Conservation (phyloP, 352 stramenopile species). For the Pythium angustatum region DNA sequence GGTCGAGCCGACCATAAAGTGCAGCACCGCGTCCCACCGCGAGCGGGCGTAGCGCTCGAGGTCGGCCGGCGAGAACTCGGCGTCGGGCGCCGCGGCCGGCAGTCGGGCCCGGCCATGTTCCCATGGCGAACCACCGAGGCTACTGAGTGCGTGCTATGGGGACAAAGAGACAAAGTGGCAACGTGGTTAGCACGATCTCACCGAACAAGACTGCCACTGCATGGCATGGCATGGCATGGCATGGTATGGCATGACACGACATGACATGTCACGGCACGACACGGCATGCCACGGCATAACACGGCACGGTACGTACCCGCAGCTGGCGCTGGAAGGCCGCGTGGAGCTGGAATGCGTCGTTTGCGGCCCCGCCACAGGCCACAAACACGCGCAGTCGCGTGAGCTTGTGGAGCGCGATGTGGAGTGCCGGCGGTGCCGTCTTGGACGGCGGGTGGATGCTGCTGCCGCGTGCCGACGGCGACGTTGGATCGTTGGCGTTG, state of each 20-base stretch:
- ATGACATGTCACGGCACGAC: no score
- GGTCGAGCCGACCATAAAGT: slow-evolving; percentile 49
- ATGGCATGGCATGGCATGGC: no score
- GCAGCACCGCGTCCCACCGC: slow-evolving; percentile 43
- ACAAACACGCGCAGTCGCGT: slow-evolving; percentile 62
- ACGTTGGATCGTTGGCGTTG: background rate
- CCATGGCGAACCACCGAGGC: slow-evolving; percentile 75
- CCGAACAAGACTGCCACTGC: no score
- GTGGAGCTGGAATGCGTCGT: slow-evolving; percentile 48
- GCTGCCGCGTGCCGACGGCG: background rate
- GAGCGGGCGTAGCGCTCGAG: slow-evolving; percentile 40
- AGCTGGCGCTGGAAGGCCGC: slow-evolving; percentile 65
- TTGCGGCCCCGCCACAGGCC: slow-evolving; percentile 26
- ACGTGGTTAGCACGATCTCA: no score
- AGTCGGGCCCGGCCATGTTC: slow-evolving; percentile 41
- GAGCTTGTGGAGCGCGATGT: slow-evolving; percentile 55
- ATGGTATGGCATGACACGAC: no score
- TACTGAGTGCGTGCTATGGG: slow-evolving; percentile 59
- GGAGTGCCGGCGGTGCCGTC: slow-evolving; percentile 53
- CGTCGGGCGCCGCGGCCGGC: slow-evolving; percentile 11
- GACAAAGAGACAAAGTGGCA: background rate
- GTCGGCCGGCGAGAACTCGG: slow-evolving; percentile 28
- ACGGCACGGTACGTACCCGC: slow-evolving; percentile 39
- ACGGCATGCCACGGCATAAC: no score
- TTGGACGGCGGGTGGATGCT: slow-evolving; percentile 14